Evolutionary conservation across 2,329 filamentous ascomycete genomes (phyloP).

Genomic region (Aspergillus glaucus): DNA sequence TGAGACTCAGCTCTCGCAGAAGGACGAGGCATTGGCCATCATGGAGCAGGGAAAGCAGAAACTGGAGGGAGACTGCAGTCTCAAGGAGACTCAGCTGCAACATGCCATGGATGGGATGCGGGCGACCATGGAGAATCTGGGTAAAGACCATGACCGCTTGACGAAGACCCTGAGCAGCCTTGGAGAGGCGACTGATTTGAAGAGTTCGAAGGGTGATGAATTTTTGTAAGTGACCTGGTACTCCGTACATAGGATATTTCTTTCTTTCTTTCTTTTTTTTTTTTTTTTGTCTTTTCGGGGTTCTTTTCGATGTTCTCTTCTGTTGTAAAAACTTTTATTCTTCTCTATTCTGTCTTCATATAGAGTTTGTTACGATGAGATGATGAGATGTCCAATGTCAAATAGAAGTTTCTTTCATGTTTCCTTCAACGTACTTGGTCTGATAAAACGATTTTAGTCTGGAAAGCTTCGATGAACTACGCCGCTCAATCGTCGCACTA

Average conservation of each 20-base stretch:
- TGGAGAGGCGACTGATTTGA: slow-evolving; percentile 47
- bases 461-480: slow-evolving; percentile 48
- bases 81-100: slow-evolving; percentile 43
- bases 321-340: not conserved
- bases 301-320: not conserved
- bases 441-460: slow-evolving; percentile 41
- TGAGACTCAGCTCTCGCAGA: slow-evolving; percentile 36
- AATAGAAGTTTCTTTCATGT: slow-evolving; percentile 18
- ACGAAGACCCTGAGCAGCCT: slow-evolving; percentile 46
- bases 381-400: slow-evolving; percentile 16
- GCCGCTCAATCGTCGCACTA: slow-evolving; percentile 47
- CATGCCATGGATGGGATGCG: slow-evolving; percentile 38
- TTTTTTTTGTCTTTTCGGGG: slow-evolving; percentile 8
- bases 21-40: slow-evolving; percentile 34
- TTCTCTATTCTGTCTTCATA: slow-evolving; percentile 2
- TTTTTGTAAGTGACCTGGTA: slow-evolving; percentile 44
- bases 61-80: slow-evolving; percentile 41
- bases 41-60: slow-evolving; percentile 39
- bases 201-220: slow-evolving; percentile 42
- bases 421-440: slow-evolving; percentile 37
- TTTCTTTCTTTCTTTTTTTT: slow-evolving; percentile 4
- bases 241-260: slow-evolving; percentile 11
- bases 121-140: slow-evolving; percentile 45
- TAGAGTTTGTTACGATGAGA: slow-evolving; percentile 15
- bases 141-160: slow-evolving; percentile 46